phyloP scores from a whole-genome alignment of 495 filamentous ascomycete species.

The Daldinia concentrica region DNA sequence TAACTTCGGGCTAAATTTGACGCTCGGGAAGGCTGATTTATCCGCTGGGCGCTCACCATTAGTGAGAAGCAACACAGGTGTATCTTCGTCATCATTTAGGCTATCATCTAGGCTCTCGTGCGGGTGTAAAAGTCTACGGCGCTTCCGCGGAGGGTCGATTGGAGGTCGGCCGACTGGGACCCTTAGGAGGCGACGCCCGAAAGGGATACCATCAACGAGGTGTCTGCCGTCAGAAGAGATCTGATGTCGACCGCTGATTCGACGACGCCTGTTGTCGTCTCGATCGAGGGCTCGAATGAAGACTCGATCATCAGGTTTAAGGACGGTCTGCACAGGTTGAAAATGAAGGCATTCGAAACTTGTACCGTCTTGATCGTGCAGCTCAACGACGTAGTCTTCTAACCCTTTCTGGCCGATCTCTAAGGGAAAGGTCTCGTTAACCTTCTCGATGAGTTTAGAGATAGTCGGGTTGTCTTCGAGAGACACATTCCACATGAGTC shows the following conservation, averaged over 20 bases:
- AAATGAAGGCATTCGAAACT: slow-evolving; percentile 94
- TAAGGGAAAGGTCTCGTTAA: slow-evolving; percentile 85
- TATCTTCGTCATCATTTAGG: slow-evolving; percentile 42
- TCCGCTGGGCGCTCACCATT: slow-evolving; percentile 42
- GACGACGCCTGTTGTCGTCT: slow-evolving; percentile 76
- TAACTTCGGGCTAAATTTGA: slow-evolving; percentile 14
- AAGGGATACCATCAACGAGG: slow-evolving; percentile 88
- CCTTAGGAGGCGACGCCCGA: slow-evolving; percentile 77
- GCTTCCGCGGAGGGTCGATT: slow-evolving; percentile 77
- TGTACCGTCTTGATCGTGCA: slow-evolving; percentile 60
- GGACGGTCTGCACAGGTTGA: slow-evolving; percentile 70
- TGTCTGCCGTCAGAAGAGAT: slow-evolving; percentile 83
- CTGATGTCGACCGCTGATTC: slow-evolving; percentile 81
- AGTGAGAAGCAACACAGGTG: slow-evolving; percentile 51
- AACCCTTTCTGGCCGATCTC: slow-evolving; percentile 87
- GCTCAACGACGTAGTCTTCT: slow-evolving; percentile 91
- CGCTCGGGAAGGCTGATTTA: neutral
- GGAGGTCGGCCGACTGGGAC: slow-evolving; percentile 68
- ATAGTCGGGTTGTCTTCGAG: slow-evolving; percentile 71
- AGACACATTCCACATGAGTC: slow-evolving; percentile 75
- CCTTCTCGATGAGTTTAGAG: slow-evolving; percentile 80
- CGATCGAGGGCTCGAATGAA: slow-evolving; percentile 82
- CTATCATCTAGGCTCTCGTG: slow-evolving; percentile 45
- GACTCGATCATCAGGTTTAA: slow-evolving; percentile 87
- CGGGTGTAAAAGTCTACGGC: slow-evolving; percentile 63